Evolutionary conservation across 2,329 filamentous ascomycete genomes (phyloP).

Genomic region (Dactylellina haptotyla): DNA sequence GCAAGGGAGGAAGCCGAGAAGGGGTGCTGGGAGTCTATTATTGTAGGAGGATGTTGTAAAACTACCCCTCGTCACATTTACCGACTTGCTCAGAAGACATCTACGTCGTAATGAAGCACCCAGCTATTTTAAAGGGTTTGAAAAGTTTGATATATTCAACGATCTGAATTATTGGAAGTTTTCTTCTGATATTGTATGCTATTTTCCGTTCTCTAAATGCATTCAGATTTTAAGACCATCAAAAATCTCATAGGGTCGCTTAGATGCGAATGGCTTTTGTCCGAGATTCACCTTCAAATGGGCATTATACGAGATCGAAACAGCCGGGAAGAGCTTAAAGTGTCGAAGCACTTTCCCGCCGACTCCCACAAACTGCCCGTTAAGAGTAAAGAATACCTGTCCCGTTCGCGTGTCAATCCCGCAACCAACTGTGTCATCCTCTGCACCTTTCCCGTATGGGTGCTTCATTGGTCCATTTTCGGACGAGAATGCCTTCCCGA

Average conservation of each 20-base stretch:
- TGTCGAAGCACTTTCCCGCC: background rate
- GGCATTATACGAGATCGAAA: background rate
- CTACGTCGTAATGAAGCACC: too few species aligned
- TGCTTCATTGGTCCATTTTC: too few species aligned
- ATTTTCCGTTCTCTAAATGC: too few species aligned
- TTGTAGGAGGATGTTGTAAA: conserved; percentile 46
- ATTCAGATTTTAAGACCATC: too few species aligned
- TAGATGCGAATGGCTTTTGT: background rate
- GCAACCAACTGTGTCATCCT: conserved; percentile 9
- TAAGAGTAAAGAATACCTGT: conserved; percentile 20
- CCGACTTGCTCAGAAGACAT: background rate
- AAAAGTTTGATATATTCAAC: too few species aligned
- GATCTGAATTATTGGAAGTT: too few species aligned
- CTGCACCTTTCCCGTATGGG: background rate
- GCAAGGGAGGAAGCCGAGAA: conserved; percentile 1
- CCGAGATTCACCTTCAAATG: conserved; percentile 4
- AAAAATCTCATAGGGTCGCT: background rate
- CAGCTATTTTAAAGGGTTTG: too few species aligned
- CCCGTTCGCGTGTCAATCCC: conserved; percentile 11
- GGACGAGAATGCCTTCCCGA: too few species aligned
- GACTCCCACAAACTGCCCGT: conserved; percentile 6
- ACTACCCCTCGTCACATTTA: conserved; percentile 38
- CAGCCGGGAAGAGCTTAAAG: conserved; percentile 12
- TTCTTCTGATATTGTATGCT: too few species aligned
- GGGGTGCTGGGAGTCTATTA: conserved; percentile 24